These are phyloP conservation scores for Leptosphaerulina australis DNA, from an alignment of 2,329 filamentous ascomycete genomes.

Conservation along the genomic window DNA sequence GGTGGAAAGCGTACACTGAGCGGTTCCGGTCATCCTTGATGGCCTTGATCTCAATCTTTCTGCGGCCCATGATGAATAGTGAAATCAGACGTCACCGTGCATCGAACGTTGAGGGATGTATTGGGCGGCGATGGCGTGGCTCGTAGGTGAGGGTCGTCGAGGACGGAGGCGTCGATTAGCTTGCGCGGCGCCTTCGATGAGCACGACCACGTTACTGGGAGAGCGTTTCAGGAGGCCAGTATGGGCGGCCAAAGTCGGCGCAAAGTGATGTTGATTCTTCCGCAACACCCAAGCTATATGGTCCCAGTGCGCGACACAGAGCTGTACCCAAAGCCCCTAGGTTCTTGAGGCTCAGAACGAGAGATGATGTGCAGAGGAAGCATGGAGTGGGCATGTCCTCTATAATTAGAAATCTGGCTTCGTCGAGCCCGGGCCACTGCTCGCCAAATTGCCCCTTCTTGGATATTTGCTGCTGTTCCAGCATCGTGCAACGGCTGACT, in stretches of 20 bases:
- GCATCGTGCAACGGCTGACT: not conserved
- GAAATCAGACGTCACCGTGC: conserved; percentile 35
- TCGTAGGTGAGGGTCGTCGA: conserved; percentile 30
- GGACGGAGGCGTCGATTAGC: conserved; percentile 34
- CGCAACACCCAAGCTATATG: conserved; percentile 37
- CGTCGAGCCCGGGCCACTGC: conserved; percentile 30
- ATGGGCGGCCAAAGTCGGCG: conserved; percentile 33
- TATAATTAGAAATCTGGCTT: conserved; percentile 37
- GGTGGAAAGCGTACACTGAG: conserved; percentile 76
- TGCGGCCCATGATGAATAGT: conserved; percentile 75
- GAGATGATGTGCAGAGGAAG: conserved; percentile 37
- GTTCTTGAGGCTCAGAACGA: conserved; percentile 36
- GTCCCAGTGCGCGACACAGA: conserved; percentile 29
- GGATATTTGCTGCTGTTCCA: conserved; percentile 17
- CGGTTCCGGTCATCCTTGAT: conserved; percentile 99
- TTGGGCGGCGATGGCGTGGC: conserved; percentile 22
- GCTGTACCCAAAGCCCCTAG: conserved; percentile 18
- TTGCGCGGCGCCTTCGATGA: conserved; percentile 30
- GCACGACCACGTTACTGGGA: conserved; percentile 26
- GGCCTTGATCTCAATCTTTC: conserved; percentile 99
- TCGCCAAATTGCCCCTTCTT: conserved; percentile 26
- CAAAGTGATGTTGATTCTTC: conserved; percentile 18
- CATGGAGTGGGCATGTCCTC: conserved; percentile 30
- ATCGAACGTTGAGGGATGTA: conserved; percentile 29
- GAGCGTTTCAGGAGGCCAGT: conserved; percentile 35